Evolutionary conservation across 1,284 basidiomycete species (phyloP), one percentile per base, ranked within the genome.

Genomic region (Marasmius tenuissimus): DNA sequence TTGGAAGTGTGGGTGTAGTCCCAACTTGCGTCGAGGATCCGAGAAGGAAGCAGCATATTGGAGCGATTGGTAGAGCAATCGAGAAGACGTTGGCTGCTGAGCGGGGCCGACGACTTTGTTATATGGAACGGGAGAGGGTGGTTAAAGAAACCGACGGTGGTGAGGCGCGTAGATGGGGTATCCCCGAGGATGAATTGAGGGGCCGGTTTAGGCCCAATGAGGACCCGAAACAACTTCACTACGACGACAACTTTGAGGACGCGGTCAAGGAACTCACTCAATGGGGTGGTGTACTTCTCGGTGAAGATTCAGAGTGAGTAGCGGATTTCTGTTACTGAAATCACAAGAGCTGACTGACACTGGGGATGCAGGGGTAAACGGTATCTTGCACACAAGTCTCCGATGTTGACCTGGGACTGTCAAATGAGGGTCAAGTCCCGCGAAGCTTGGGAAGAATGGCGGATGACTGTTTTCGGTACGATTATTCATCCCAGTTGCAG

Each of bases 21-120:
- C 92, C 94, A 22, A 79, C 81, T 38, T 98, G 96, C 73, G 78
- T 87, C 45, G 90, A 93, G 69, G 95, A 98, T 75, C 92, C 92
- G 52, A 86, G 81, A 68, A 86, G 92, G 70, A 91, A 90, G 75
- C 79, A 85, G 64, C 84, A 91, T 68, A 91, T 97, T 53, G 92
- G 92, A 27, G 82, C 78, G 33, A 78, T 96, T 54, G 96, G 92
- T 0, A 91, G 86, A 68, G 83, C 84, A 20, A 84, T 96, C 50
- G 90, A 93, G 72, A 76, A 78, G 11, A 76, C 85, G 48, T 81
- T 97, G 51, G 89, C 86, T 1, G 81, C 82, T 65, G 85, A 88
- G 68, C 81, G 90, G 58, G 95, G 94, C 7, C 77, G 78, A 62
- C 82, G 88, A 60, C 68, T 94, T 16, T 96, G 94, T 74, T 76